These are phyloP conservation scores for Cydonia oblonga DNA, from an alignment of 331 rosid genomes.

Conservation along the genomic window DNA sequence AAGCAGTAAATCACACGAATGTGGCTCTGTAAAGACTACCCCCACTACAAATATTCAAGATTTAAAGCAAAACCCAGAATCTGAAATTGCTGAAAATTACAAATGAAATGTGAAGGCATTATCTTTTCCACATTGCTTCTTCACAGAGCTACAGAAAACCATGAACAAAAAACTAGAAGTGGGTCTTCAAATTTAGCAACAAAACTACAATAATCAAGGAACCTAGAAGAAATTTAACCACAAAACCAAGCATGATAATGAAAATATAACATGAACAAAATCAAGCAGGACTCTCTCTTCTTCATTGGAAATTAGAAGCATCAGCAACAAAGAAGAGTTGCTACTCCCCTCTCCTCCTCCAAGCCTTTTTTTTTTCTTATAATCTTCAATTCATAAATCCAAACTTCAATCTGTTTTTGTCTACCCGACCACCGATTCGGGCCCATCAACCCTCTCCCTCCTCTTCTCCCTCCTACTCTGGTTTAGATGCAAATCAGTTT, in stretches of 20 bases:
- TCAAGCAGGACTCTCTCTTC: no score
- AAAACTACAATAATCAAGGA: constrained; percentile 50
- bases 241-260: not conserved
- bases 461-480: no score
- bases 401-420: no score
- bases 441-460: no score
- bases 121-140: constrained; percentile 13
- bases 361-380: no score
- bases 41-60: constrained; percentile 19
- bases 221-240: constrained; percentile 28
- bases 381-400: no score
- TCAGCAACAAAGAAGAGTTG: no score
- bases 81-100: constrained; percentile 3
- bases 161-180: constrained; percentile 19
- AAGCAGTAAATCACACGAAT: constrained; percentile 25
- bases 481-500: no score
- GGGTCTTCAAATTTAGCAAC: constrained; percentile 36
- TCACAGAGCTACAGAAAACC: constrained; percentile 18
- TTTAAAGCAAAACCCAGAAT: constrained; percentile 10
- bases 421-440: no score
- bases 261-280: no score
- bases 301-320: no score
- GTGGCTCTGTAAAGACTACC: constrained; percentile 8
- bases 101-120: not conserved
- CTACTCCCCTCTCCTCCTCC: no score